Conservation (phyloP, 768 basidiomycete genomes). For the Rhodotorula paludigena region DNA sequence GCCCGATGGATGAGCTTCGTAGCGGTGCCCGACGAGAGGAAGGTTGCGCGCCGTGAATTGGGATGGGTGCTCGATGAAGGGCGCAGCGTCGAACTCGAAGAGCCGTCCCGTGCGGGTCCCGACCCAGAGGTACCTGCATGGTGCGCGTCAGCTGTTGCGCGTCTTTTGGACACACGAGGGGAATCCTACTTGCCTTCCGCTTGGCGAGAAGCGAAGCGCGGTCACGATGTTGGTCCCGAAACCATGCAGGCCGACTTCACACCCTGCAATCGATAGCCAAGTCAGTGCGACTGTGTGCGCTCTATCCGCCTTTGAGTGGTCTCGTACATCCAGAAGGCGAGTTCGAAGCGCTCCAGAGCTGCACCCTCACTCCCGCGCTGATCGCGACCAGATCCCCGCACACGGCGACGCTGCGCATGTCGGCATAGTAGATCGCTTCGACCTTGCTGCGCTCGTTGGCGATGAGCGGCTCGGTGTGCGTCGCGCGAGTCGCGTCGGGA, state of each 20-base stretch:
- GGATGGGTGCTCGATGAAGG: not conserved
- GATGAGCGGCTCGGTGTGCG: conserved; percentile 7
- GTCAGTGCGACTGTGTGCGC: no score
- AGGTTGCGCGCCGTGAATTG: not conserved
- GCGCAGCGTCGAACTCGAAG: conserved; percentile 9
- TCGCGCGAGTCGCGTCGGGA: conserved; percentile 19
- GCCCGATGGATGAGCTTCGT: conserved; percentile 26
- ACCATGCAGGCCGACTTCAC: not conserved
- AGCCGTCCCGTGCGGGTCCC: conserved; percentile 12
- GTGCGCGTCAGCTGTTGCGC: not conserved
- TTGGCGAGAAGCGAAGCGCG: not conserved
- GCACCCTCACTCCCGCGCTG: not conserved
- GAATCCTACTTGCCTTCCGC: conserved; percentile 5
- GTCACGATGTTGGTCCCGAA: not conserved
- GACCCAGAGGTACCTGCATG: conserved; percentile 26
- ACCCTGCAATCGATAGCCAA: not conserved
- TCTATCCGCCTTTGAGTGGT: not conserved
- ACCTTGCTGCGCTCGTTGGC: not conserved
- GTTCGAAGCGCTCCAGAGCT: conserved; percentile 1
- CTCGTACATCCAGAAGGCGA: not conserved
- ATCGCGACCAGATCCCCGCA: conserved; percentile 15
- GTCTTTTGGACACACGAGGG: no score
- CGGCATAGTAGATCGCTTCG: not conserved
- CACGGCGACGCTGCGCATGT: not conserved
- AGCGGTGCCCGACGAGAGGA: not conserved